Evolutionary conservation across 1,284 basidiomycete species (phyloP).

Genomic region (Xerocomus cyaneibrunnescens): DNA sequence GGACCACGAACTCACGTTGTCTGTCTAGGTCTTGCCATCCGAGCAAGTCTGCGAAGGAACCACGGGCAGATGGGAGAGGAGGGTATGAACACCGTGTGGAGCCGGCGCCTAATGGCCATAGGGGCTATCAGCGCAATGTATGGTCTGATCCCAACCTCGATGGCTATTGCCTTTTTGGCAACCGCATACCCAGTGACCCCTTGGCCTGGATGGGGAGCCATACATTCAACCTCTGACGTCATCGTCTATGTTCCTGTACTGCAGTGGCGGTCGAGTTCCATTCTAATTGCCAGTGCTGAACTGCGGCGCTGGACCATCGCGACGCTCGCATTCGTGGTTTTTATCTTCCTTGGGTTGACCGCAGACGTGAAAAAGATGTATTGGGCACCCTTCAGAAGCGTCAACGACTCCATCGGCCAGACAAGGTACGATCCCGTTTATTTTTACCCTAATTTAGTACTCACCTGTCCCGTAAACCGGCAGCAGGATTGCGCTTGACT

Average conservation of each 20-base stretch:
- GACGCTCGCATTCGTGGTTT: conserved; percentile 21
- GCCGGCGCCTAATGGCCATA: conserved; percentile 15
- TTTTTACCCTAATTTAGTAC: background rate
- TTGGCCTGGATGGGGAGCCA: conserved; percentile 25
- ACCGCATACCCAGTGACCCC: conserved; percentile 12
- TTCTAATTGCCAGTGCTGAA: background rate
- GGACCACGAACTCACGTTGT: background rate
- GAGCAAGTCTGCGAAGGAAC: conserved; percentile 6
- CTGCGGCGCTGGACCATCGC: conserved; percentile 25
- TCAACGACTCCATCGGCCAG: background rate
- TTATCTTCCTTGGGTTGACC: conserved; percentile 27
- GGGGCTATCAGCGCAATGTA: conserved; percentile 15
- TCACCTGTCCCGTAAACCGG: conserved; percentile 1
- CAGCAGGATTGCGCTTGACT: background rate
- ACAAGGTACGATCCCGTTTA: conserved; percentile 2
- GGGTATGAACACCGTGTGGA: conserved; percentile 5
- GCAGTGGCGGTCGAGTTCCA: conserved; percentile 12
- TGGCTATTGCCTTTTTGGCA: conserved; percentile 12
- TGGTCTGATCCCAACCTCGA: conserved; percentile 19
- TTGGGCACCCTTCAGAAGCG: conserved; percentile 5
- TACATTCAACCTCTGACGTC: conserved; percentile 17
- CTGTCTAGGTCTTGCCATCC: conserved; percentile 14
- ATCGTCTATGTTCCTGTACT: conserved; percentile 9
- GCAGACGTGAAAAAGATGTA: conserved; percentile 23
- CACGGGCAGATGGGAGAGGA: background rate